Conservation (phyloP, 768 basidiomycete species). For the Calocybe indica region DNA sequence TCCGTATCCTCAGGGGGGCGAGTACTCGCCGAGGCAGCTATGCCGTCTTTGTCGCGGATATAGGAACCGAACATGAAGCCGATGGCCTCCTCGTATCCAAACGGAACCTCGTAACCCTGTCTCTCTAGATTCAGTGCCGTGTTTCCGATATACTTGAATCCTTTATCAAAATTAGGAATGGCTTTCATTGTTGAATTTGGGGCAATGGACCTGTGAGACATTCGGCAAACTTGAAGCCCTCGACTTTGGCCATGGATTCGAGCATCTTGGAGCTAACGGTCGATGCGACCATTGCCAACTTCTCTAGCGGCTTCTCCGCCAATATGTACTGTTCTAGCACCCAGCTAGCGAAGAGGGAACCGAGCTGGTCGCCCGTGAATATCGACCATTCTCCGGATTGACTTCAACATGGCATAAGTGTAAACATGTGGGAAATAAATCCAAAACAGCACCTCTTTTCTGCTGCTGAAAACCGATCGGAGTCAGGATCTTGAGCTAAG, state of each 20-base stretch:
- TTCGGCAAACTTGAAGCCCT: conserved; percentile 82
- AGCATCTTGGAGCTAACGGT: conserved; percentile 92
- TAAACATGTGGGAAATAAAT: conserved; percentile 2
- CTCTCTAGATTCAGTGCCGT: conserved; percentile 59
- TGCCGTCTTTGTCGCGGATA: conserved; percentile 85
- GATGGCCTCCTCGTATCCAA: conserved; percentile 91
- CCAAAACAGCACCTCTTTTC: conserved; percentile 46
- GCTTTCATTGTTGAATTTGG: background rate
- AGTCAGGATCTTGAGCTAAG: conserved; percentile 86
- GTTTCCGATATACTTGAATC: conserved; percentile 91
- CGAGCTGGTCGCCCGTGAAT: conserved; percentile 86
- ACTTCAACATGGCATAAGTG: background rate
- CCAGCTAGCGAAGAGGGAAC: conserved; percentile 40
- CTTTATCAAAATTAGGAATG: conserved; percentile 23
- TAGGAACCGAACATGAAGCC: conserved; percentile 83
- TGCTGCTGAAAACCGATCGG: conserved; percentile 77
- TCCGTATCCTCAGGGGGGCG: background rate
- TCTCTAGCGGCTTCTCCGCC: conserved; percentile 40
- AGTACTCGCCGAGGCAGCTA: conserved; percentile 63
- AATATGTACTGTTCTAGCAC: conserved; percentile 36
- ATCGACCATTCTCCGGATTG: conserved; percentile 47
- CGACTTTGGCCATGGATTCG: conserved; percentile 62
- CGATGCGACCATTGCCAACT: conserved; percentile 81
- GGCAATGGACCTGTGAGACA: conserved; percentile 65
- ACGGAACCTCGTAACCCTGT: conserved; percentile 66